These are phyloP conservation scores for Aspergillus pseudoglaucus DNA, from an alignment of 2,329 filamentous ascomycete genomes.

Conservation along the genomic window DNA sequence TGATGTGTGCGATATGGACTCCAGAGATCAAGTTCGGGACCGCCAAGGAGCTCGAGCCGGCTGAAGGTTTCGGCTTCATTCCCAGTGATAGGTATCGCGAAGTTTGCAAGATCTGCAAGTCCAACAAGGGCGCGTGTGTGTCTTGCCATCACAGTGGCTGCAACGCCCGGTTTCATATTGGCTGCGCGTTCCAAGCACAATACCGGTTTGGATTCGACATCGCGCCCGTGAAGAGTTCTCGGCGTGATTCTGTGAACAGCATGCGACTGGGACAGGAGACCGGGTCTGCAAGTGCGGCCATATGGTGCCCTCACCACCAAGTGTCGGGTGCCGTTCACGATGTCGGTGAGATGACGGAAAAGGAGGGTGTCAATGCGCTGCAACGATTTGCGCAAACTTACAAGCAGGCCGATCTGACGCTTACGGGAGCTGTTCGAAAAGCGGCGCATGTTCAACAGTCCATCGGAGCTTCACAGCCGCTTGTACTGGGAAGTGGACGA, in stretches of 20 bases:
- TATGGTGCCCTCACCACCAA: constrained; percentile 91
- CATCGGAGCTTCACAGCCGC: constrained; percentile 27
- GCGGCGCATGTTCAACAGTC: constrained; percentile 60
- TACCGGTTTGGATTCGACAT: constrained; percentile 88
- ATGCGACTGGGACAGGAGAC: constrained; percentile 75
- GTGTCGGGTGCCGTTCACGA: constrained; percentile 67
- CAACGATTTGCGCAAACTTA: constrained; percentile 83
- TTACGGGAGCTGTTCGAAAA: constrained; percentile 90
- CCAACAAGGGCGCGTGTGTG: constrained; percentile 68
- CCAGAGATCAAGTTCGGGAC: constrained; percentile 90
- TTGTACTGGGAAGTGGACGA: constrained; percentile 38
- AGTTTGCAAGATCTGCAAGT: constrained; percentile 77
- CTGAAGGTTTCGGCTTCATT: constrained; percentile 84
- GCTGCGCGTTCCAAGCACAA: constrained; percentile 78
- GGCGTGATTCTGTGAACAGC: constrained; percentile 71
- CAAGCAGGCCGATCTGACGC: constrained; percentile 85
- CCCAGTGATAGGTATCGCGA: constrained; percentile 66
- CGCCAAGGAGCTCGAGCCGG: constrained; percentile 71
- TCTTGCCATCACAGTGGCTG: constrained; percentile 59
- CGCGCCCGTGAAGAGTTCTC: constrained; percentile 78
- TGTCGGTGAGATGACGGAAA: constrained; percentile 69
- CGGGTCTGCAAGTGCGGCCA: constrained; percentile 73
- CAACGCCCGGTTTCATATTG: constrained; percentile 66
- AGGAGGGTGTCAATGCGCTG: constrained; percentile 68
- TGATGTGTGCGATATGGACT: constrained; percentile 85